A percentile compares a stretch with the other conserved stretches of the same genome.
phyloP scores from a whole-genome alignment of 208 protist species.

The Wallacemonas sp. region DNA sequence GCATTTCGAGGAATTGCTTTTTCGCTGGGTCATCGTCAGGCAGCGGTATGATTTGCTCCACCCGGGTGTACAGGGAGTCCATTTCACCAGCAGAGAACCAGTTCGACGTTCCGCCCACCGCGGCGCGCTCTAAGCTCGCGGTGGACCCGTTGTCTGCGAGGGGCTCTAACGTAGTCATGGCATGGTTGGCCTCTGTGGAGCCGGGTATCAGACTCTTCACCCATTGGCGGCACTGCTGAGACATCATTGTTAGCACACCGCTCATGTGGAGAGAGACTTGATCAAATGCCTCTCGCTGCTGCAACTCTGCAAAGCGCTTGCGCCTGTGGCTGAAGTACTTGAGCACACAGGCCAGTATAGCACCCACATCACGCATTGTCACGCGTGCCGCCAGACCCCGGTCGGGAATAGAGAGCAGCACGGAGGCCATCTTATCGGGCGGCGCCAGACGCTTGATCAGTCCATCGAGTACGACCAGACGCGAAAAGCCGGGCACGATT shows the following conservation, averaged over 20 bases:
- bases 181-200: neutral
- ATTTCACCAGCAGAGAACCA: conserved; percentile 7
- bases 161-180: neutral
- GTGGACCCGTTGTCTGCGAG: conserved; percentile 4
- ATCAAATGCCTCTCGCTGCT: conserved; percentile 38
- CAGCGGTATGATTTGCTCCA: neutral
- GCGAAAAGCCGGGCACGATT: conserved; percentile 33
- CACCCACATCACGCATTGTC: conserved; percentile 26
- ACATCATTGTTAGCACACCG: conserved; percentile 29
- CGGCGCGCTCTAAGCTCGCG: neutral
- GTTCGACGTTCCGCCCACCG: neutral
- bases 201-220: conserved; percentile 14
- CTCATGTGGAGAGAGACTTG: conserved; percentile 35
- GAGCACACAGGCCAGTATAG: conserved; percentile 20
- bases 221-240: conserved; percentile 30
- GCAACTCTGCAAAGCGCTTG: conserved; percentile 20
- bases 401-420: conserved; percentile 35
- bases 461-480: conserved; percentile 61
- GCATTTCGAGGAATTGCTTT: conserved; percentile 41
- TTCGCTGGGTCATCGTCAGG: neutral
- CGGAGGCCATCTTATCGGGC: conserved; percentile 28
- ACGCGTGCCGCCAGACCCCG: conserved; percentile 46
- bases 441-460: conserved; percentile 45
- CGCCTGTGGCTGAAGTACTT: conserved; percentile 37
- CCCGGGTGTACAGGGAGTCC: conserved; percentile 1